phyloP scores from a whole-genome alignment of 768 basidiomycete species.

The Lactarius trivialis region DNA sequence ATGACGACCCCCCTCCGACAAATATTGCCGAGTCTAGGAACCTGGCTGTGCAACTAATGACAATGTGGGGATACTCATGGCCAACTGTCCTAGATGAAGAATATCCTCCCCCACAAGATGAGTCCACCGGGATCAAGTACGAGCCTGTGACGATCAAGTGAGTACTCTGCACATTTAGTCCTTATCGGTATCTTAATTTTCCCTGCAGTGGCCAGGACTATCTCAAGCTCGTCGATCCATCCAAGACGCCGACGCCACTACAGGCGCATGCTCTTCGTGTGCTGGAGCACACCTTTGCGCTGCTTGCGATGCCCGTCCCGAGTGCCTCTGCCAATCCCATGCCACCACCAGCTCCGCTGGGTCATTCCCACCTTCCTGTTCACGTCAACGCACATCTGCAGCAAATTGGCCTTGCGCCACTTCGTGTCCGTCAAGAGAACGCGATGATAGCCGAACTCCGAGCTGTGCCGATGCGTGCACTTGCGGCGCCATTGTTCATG shows the following conservation, averaged over 20 bases:
- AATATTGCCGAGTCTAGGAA: conserved; percentile 22
- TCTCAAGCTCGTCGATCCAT: conserved; percentile 17
- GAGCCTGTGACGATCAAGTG: conserved; percentile 18
- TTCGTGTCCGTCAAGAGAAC: conserved; percentile 19
- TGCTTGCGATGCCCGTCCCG: conserved; percentile 15
- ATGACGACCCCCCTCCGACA: conserved; percentile 25
- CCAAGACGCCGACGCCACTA: conserved; percentile 18
- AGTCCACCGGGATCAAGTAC: conserved; percentile 20
- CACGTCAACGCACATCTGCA: conserved; percentile 20
- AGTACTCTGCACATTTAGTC: neutral
- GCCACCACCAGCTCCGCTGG: neutral
- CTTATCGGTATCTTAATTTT: neutral
- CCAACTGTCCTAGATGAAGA: conserved; percentile 37
- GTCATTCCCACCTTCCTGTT: conserved; percentile 12
- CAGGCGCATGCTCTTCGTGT: conserved; percentile 22
- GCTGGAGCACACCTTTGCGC: conserved; percentile 20
- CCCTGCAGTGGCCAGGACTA: conserved; percentile 20
- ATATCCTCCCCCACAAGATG: conserved; percentile 15
- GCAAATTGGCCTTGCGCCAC: conserved; percentile 20
- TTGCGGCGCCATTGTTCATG: conserved; percentile 21
- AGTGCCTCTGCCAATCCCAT: conserved; percentile 1
- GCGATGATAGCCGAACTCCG: conserved; percentile 21
- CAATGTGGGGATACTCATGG: conserved; percentile 37
- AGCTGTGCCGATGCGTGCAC: conserved; percentile 22
- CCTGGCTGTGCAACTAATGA: conserved; percentile 28